Base-by-base conservation (phyloP, 2,329 filamentous ascomycete species). In the Fusarium nygamai region DNA sequence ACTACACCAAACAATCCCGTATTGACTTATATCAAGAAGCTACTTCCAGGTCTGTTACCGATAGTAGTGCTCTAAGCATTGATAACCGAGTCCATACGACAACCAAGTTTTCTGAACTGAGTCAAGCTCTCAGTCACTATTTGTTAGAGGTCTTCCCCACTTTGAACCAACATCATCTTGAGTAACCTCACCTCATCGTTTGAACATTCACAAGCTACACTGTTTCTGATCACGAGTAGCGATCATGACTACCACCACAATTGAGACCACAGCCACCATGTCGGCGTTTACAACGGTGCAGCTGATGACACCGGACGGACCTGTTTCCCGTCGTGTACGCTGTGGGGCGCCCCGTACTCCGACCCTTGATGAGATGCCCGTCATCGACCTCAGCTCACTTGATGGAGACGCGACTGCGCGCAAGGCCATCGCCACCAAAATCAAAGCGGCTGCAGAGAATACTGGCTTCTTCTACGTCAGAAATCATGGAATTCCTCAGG, bases 1-100 rank as follows among this genome's bases (percentile, higher is more conserved):
- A 4, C 14, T 4, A 7, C 14, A 6, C 22, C 6, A 33, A 7
- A 33, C 3, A 0, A 0, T 24, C 1, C 11, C 1, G 2, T 44
- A 12, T 17, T 12, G n/a, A n/a, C 29, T 14, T 64, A 38, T 47
- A 47, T 57, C 1, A 41, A 11, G 19, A 31, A 13, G 24, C 8
- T 3, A 20, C 17, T n/a, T 31, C 48, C 48, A 2, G 4, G 1
- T 0, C 22, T 24, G 1, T 6, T 19, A 8, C 34, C 57, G 5
- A 13, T 9, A 3, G 2, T 3, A 51, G 31, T 3, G 11, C 2
- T 47, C 8, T 8, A 22, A 5, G 1, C 6, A 31, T 10, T 13
- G 31, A 13, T 20, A 47, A 8, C 17, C 8, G 6, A 20, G 44
- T 14, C 2, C 17, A 10, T 6, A 38, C 31, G 13, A 1, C 5